These are phyloP conservation scores for Xylaria sp. DNA, from an alignment of 2,329 filamentous ascomycete genomes.

Conservation along the genomic window DNA sequence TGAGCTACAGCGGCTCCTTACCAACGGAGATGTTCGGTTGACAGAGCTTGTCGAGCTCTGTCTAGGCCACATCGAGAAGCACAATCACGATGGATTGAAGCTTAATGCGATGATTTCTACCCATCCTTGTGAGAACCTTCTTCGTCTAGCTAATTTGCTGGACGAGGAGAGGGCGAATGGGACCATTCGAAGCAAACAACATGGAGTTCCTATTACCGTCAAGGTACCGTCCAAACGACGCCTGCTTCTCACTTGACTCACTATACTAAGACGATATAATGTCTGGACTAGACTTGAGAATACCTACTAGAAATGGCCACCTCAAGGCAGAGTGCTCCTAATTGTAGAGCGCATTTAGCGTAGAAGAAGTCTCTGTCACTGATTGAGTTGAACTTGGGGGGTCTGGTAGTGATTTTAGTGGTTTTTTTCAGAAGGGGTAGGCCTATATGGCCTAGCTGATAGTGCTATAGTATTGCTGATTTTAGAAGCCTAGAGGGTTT, in stretches of 20 bases:
- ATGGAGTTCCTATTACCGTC: background rate
- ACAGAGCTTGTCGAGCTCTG: slow-evolving; percentile 1
- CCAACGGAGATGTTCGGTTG: too few relatives aligned
- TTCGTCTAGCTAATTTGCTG: background rate
- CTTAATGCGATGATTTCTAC: slow-evolving; percentile 13
- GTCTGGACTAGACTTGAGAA: background rate
- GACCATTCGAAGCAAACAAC: background rate
- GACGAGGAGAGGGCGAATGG: background rate
- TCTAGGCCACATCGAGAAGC: background rate
- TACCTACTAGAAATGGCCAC: background rate
- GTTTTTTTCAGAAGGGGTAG: too few relatives aligned
- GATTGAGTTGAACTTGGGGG: too few relatives aligned
- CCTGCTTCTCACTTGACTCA: background rate
- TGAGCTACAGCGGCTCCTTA: too few relatives aligned
- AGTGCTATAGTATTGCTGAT: too few relatives aligned
- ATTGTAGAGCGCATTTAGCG: too few relatives aligned
- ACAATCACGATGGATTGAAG: background rate
- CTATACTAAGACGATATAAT: background rate
- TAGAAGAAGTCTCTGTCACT: too few relatives aligned
- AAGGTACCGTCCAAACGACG: background rate
- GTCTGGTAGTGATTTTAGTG: too few relatives aligned
- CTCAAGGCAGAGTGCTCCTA: background rate
- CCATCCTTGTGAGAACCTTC: background rate
- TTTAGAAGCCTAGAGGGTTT: too few relatives aligned
- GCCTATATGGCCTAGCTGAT: too few relatives aligned